Conservation (phyloP, 441 rosid genomes). For the Raphanus hybrid region DNA sequence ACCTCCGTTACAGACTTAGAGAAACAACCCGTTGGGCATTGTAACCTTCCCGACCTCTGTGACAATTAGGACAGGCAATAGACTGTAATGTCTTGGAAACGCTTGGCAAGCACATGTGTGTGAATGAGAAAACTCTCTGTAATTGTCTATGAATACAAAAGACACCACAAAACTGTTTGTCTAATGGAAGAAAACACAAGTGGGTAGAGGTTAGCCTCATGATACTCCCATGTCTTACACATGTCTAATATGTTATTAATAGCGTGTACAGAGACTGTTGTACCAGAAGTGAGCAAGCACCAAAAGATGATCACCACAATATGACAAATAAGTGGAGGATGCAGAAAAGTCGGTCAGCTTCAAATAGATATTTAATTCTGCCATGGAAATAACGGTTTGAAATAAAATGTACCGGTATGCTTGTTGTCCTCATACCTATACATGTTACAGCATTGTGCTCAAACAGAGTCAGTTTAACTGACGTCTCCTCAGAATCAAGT, state of each 20-base stretch:
- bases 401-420: conserved; percentile 62
- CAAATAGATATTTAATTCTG: background rate
- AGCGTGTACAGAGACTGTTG: conserved; percentile 11
- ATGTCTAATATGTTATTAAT: conserved; percentile 26
- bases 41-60: conserved; percentile 45
- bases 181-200: conserved; percentile 37
- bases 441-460: conserved; percentile 90
- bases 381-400: conserved; percentile 2
- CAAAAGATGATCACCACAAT: conserved; percentile 16
- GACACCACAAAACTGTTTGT: conserved; percentile 32
- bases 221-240: conserved; percentile 34
- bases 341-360: background rate
- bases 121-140: conserved; percentile 39
- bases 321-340: background rate
- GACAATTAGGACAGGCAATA: conserved; percentile 47
- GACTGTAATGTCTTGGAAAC: conserved; percentile 43
- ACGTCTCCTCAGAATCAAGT: conserved; percentile 85
- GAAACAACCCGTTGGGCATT: conserved; percentile 37
- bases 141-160: conserved; percentile 7
- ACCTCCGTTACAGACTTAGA: background rate
- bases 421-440: conserved; percentile 80
- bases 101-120: conserved; percentile 43
- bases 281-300: conserved; percentile 18
- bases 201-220: conserved; percentile 28
- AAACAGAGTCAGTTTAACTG: conserved; percentile 65